phyloP scores from a whole-genome alignment of 2,329 filamentous ascomycete species.

The Zelopaecilomyces penicillatus region DNA sequence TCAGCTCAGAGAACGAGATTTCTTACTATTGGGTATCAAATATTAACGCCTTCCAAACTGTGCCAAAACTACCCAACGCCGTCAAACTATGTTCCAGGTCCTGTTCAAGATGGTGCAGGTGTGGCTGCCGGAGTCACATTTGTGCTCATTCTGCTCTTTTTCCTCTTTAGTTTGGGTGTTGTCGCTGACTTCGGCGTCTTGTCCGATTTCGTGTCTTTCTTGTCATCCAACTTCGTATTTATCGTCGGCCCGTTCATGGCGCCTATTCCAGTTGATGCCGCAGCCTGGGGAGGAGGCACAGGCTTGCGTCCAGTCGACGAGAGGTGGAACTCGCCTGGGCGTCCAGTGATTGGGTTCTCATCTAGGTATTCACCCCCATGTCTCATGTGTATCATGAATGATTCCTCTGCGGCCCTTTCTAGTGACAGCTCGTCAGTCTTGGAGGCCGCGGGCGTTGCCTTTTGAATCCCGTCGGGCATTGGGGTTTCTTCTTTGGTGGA shows the following conservation, averaged over 20 bases:
- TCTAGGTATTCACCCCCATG: conserved; percentile 59
- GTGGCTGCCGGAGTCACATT: conserved; percentile 24
- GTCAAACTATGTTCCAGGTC: neutral
- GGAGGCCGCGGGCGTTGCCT: conserved; percentile 19
- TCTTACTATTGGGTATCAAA: conserved; percentile 7
- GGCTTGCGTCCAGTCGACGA: conserved; percentile 50
- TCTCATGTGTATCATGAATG: conserved; percentile 47
- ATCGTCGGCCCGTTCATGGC: conserved; percentile 28
- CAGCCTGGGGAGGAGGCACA: conserved; percentile 23
- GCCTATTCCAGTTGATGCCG: conserved; percentile 23
- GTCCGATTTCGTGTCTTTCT: conserved; percentile 38
- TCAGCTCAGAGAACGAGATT: conserved; percentile 3
- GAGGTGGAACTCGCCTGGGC: conserved; percentile 57
- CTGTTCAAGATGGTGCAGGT: conserved; percentile 14
- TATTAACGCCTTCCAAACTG: neutral
- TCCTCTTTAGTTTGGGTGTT: conserved; percentile 35
- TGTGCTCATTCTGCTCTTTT: conserved; percentile 39
- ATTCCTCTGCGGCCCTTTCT: conserved; percentile 47
- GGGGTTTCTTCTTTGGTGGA: conserved; percentile 41
- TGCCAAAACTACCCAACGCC: neutral
- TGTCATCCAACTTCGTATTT: conserved; percentile 34
- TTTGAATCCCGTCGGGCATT: conserved; percentile 30
- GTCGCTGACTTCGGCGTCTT: conserved; percentile 36
- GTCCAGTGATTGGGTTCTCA: conserved; percentile 59
- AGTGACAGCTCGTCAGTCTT: conserved; percentile 33